Evolutionary conservation across 176 grass and related monocot species (phyloP).

Genomic region (Phragmites australis): DNA sequence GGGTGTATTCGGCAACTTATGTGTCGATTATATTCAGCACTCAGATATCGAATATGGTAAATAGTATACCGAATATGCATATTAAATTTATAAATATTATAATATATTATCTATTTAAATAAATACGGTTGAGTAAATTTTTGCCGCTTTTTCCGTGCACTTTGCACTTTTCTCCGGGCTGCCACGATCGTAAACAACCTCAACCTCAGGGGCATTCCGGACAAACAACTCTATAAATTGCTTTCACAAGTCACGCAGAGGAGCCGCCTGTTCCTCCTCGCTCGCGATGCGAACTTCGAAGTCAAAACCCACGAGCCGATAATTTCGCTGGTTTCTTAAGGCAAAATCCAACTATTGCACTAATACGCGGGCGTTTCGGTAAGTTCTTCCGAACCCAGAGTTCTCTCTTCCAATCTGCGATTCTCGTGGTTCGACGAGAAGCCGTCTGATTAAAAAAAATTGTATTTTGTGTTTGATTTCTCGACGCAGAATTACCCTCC

Average conservation of each 20-base stretch:
- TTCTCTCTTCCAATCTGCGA: background rate
- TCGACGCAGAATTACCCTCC: background rate
- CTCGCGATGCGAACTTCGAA: background rate
- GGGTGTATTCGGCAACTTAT: no score
- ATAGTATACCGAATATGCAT: no score
- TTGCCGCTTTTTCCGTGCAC: slow-evolving; percentile 14
- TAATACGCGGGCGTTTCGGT: background rate
- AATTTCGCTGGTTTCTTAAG: background rate
- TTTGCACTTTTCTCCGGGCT: background rate
- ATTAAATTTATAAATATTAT: no score
- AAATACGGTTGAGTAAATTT: no score
- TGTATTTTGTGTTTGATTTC: background rate
- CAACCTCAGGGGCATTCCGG: background rate
- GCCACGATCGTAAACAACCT: background rate
- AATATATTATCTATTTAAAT: no score
- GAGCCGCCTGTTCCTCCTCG: background rate
- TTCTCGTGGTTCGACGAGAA: slow-evolving; percentile 8
- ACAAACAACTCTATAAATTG: background rate
- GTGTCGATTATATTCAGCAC: no score
- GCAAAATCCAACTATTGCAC: background rate
- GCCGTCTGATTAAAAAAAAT: background rate
- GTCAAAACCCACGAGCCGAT: background rate
- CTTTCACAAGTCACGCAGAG: background rate
- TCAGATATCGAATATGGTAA: no score
- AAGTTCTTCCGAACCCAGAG: background rate